Evolutionary conservation across 140 eudicot genomes (phyloP), one percentile per base, ranked within the genome.

Genomic region (Erigeron philadelphicus): DNA sequence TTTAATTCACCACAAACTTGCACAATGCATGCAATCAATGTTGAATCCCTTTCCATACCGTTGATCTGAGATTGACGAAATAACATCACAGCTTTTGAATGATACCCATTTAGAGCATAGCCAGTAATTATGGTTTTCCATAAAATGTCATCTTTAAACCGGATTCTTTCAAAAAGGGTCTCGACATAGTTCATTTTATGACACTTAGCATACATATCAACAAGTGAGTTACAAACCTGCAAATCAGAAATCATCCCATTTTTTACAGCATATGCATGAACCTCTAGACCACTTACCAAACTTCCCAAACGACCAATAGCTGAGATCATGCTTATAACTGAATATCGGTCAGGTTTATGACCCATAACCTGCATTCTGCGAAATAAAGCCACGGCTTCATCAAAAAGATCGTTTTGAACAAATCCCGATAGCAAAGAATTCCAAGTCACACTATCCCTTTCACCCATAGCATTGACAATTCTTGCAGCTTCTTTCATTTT

Each of bases 181-280:
- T 84, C 87, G 78, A 81, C 84, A 41, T 76, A 82, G n/a, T 61
- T 70, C 65, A 81, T 67, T 73, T 70, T 81, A 40, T 71, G 15
- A 76, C 95, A 91, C 76, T 88, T 91, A 7, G 87, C 77, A 68
- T 88, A 91, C 94, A 91, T 85, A 76, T 91, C 97, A 54, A 79
- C 62, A 7, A 91, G 82, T 15, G 96, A 70, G 82, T 91, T 91
- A 10, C 91, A 87, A 48, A 91, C 85, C 69, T 76, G 95, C 80
- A 85, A 78, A 70, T 84, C 89, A 55, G 74, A 25, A 38, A 82
- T 95, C 71, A 84, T 73, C 66, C 73, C 79, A 41, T 69, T 84
- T 79, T 86, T 85, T 49, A 88, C 35, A 68, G 88, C 90, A 74
- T 71, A 91, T 47, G 91, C 87, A 75, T 88, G 97, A 81, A 84